Evolutionary conservation across 208 protist genomes (phyloP).

Genomic region (Porcisia deanei): DNA sequence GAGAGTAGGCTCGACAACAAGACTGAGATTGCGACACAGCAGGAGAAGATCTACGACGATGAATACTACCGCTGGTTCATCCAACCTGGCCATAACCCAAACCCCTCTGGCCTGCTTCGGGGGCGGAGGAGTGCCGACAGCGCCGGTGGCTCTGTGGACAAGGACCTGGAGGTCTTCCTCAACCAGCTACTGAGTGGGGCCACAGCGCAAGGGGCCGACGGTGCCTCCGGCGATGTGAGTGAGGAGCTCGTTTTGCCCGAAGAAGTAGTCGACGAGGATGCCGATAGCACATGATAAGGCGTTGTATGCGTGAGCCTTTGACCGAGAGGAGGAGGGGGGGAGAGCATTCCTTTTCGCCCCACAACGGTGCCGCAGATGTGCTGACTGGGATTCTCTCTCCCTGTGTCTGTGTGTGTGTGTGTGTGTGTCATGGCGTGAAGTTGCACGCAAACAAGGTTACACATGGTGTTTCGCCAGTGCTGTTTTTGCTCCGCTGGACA

Average conservation of each 20-base stretch:
- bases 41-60: conserved; percentile 93
- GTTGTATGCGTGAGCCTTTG: background rate
- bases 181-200: conserved; percentile 38
- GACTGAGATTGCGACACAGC: conserved; percentile 81
- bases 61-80: conserved; percentile 95
- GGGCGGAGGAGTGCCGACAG: conserved; percentile 32
- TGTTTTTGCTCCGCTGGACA: background rate
- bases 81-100: conserved; percentile 85
- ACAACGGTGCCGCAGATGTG: background rate
- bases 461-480: background rate
- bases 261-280: conserved; percentile 3
- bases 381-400: background rate
- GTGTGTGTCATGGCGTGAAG: background rate
- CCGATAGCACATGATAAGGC: background rate
- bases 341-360: background rate
- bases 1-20: conserved; percentile 70
- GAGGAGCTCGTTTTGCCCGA: background rate
- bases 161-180: conserved; percentile 71
- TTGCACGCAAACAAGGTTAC: background rate
- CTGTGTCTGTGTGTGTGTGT: background rate
- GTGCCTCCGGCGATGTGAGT: background rate
- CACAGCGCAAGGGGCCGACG: background rate
- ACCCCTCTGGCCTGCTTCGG: conserved; percentile 77
- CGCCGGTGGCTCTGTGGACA: conserved; percentile 31
- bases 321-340: background rate